A percentile compares a stretch with the other conserved stretches of the same genome.
Evolutionary conservation across 2,329 filamentous ascomycete species (phyloP).

Genomic region (Verticillium tricorpus): DNA sequence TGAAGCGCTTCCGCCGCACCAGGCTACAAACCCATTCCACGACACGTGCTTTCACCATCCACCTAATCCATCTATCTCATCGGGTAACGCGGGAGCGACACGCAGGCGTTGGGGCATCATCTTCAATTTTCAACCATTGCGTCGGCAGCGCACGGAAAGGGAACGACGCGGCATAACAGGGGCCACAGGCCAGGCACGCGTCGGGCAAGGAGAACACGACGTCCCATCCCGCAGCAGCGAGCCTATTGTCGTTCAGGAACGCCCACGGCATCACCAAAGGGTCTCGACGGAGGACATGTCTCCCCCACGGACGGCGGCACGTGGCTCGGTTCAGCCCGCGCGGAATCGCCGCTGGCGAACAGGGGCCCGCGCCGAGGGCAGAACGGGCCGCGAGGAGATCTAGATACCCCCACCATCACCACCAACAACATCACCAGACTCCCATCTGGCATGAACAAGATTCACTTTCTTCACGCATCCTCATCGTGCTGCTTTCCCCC

Average conservation of each 20-base stretch:
- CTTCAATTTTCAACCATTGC: background rate
- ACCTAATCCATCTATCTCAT: background rate
- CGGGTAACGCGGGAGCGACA: background rate
- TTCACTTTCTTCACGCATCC: too few relatives aligned
- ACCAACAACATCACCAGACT: background rate
- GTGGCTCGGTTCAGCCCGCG: too few relatives aligned
- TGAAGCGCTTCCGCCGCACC: background rate
- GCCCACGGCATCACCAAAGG: background rate
- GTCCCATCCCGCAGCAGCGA: background rate
- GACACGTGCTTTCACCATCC: too few relatives aligned
- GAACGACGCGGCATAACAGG: background rate
- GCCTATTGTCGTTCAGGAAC: too few relatives aligned
- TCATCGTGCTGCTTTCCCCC: background rate
- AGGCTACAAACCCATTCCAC: too few relatives aligned
- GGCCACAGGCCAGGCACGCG: background rate
- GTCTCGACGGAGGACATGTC: background rate
- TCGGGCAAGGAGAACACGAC: background rate
- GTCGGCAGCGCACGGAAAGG: background rate
- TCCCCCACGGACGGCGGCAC: background rate
- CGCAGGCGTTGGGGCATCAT: background rate
- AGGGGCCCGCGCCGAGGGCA: background rate
- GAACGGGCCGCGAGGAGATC: background rate
- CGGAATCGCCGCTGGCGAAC: background rate
- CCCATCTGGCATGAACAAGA: too few relatives aligned
- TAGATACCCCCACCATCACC: background rate